Evolutionary conservation across 78 protist genomes (phyloP).

Genomic region (Dictyostelium intermedium): DNA sequence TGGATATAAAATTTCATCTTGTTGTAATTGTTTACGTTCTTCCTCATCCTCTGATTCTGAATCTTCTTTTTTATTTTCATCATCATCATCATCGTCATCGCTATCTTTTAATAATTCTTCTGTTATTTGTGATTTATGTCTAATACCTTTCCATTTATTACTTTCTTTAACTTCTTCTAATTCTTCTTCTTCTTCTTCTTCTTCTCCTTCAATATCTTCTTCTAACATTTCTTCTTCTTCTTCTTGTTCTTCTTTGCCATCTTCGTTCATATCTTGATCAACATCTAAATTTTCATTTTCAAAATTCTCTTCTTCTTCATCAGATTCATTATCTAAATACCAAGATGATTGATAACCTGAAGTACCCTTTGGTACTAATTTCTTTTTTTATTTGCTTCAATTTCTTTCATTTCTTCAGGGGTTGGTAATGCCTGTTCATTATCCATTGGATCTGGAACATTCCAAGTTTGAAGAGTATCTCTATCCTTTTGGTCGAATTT

Average conservation of each 20-base stretch:
- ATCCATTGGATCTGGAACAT: constrained; percentile 75
- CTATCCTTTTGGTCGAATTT: not conserved
- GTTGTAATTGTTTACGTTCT: constrained; percentile 23
- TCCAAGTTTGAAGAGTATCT: constrained; percentile 56
- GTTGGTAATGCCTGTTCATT: constrained; percentile 86
- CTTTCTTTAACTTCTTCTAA: constrained; percentile 36
- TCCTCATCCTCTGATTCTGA: not conserved
- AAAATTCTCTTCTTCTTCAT: constrained; percentile 70
- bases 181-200: not conserved
- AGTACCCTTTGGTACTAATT: constrained; percentile 89
- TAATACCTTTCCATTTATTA: constrained; percentile 60
- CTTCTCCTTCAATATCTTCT: not conserved
- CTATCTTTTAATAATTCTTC: constrained; percentile 19
- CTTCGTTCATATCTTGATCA: not conserved
- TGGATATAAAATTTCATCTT: constrained; percentile 81
- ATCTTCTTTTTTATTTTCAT: constrained; percentile 18
- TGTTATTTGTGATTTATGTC: constrained; percentile 40
- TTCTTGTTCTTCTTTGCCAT: not conserved
- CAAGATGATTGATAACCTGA: constrained; percentile 90
- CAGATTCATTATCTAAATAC: constrained; percentile 85
- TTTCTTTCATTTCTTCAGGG: constrained; percentile 80
- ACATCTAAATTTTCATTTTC: constrained; percentile 20
- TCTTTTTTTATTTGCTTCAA: constrained; percentile 55
- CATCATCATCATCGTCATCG: constrained; percentile 21
- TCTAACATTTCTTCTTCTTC: constrained; percentile 16